phyloP scores from a whole-genome alignment of 2,329 filamentous ascomycete genomes.

The Sporothrix curviconia region DNA sequence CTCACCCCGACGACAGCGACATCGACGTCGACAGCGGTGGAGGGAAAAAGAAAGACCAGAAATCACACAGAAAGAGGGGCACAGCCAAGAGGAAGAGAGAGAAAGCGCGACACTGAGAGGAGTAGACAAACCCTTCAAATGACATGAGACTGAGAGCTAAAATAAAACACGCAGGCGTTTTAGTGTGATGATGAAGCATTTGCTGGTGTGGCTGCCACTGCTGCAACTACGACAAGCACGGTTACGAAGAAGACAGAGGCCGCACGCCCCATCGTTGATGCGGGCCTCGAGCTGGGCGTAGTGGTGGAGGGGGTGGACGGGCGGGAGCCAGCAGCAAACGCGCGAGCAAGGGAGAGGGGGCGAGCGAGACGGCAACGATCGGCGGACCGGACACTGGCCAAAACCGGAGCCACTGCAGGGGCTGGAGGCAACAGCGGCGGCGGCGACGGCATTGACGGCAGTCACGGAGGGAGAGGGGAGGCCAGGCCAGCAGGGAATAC shows the following conservation, averaged over 20 bases:
- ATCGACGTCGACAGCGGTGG: neutral
- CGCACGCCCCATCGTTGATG: constrained; percentile 15
- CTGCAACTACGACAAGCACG: neutral
- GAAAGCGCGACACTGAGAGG: neutral
- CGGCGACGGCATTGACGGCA: neutral
- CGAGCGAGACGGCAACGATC: constrained; percentile 5
- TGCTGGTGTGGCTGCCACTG: neutral
- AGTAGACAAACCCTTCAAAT: neutral
- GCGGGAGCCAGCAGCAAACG: neutral
- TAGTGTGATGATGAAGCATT: constrained; percentile 22
- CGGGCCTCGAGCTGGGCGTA: constrained; percentile 18
- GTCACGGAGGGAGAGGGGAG: neutral
- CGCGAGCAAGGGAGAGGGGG: neutral
- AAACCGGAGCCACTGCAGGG: constrained; percentile 9
- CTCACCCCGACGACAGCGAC: neutral
- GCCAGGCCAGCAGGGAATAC: neutral
- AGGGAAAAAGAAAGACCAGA: neutral
- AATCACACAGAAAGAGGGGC: neutral
- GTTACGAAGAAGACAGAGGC: neutral
- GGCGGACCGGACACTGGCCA: constrained; percentile 4
- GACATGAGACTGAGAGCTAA: neutral
- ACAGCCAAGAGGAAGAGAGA: neutral
- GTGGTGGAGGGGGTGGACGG: constrained; percentile 16
- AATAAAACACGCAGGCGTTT: constrained; percentile 18
- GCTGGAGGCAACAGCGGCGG: neutral